Conservation (phyloP, 202 grass and related monocot species). For the Brachypodium distachyon region DNA sequence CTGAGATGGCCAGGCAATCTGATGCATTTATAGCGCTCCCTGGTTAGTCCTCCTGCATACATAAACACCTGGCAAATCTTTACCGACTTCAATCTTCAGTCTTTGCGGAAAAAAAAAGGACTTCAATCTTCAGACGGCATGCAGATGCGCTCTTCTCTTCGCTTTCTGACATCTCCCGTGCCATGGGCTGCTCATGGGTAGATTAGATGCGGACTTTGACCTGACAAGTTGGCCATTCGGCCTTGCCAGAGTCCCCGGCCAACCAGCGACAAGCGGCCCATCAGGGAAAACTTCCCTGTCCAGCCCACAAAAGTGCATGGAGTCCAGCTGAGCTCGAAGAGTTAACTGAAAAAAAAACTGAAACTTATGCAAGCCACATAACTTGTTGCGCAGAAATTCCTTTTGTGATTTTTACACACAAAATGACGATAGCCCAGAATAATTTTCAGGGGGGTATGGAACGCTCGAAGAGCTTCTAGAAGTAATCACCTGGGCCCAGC, state of each 20-base stretch:
- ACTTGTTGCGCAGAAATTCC: too few species aligned
- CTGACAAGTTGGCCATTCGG: neutral
- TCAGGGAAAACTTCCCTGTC: too few species aligned
- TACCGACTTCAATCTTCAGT: neutral
- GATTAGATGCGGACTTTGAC: slow-evolving; percentile 24
- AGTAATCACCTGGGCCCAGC: slow-evolving; percentile 68
- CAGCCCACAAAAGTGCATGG: neutral
- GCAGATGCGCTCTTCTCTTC: neutral
- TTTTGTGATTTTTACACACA: too few species aligned
- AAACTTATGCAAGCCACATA: too few species aligned
- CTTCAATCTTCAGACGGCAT: neutral
- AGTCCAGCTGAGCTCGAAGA: neutral
- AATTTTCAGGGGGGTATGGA: slow-evolving; percentile 68
- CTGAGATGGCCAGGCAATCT: slow-evolving; percentile 66
- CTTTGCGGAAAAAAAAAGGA: too few species aligned
- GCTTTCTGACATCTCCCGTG: neutral
- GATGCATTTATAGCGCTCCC: slow-evolving; percentile 79
- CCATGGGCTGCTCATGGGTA: neutral
- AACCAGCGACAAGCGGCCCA: too few species aligned
- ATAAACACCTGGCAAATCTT: neutral
- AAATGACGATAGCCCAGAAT: too few species aligned
- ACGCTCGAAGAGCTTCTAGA: slow-evolving; percentile 80
- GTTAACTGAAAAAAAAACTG: neutral
- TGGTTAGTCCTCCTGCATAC: slow-evolving; percentile 32
- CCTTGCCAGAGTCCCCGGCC: too few species aligned